Base-by-base conservation (phyloP, 345 rosid genomes). In the Kandelia obovata region DNA sequence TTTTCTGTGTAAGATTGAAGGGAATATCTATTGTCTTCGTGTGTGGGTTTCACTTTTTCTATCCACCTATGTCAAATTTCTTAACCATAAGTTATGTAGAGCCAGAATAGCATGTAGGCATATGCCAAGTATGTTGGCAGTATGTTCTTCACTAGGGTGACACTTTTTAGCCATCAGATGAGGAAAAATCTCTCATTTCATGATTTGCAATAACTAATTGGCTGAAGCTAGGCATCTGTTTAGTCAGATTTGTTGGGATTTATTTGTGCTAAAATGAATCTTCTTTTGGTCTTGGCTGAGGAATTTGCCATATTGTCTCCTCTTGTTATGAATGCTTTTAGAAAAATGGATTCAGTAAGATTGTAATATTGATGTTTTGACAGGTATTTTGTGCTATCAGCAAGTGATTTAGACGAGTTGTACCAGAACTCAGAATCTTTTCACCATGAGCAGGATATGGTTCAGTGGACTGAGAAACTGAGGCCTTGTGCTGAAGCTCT, bases 401-500 rank as follows among this genome's bases (percentile, higher is more conserved):
- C 88, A 56, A 81, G 75, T 83, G 98, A 95, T 87, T 78, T 95
- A 80, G 98, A 90, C 81, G 96, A 87, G 69, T 92, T 88, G 96
- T 87, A 87, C 83, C 92, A 85, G 72, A 90, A 85, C 77, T 91
- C 99, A 27, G 98, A 95, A 85, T 87, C 94, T 64, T 95, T 95
- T 80, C 98, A 92, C 79, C 98, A 94, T 81, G 95, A 94, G 85
- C 98, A 94, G 78, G 98, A 94, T 80, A 88, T 94, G 96, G 69
- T 95, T 83, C 96, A 95, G 73, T 95, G 99, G 99, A 86, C 96
- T 63, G 98, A 95, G 78, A 95, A 95, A 82, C 80, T 92, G 71
- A 84, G 92, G 79, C 99, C 99, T 67, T 95, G 96, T 77, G 97
- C 99, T 37, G 99, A 95, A 84, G 99, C 98, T 67, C 85, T 95